Evolutionary conservation across 2,329 filamentous ascomycete species (phyloP), one percentile per base, ranked within the genome.

Genomic region (Thielaviopsis musarum): DNA sequence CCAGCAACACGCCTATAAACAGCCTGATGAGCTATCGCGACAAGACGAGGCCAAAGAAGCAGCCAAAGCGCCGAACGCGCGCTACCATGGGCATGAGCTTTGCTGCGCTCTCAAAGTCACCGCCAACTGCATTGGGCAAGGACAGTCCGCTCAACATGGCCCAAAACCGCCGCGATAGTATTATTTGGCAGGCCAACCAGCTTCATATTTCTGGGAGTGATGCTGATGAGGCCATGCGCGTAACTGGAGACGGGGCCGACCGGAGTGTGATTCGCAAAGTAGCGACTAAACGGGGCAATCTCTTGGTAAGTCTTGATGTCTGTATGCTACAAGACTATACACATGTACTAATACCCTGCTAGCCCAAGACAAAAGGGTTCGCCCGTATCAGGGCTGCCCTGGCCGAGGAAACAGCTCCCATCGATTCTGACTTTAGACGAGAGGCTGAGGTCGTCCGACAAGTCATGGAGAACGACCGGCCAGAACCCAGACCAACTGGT

Each of bases 361-460:
- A 94, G 88, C 93, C 94, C 13, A 98, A 97, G 75, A 93, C 91
- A 0, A 95, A 95, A 72, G 90, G 86, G 0, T 98, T 98, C 70
- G 90, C 91, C 5, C 85, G 93, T 12, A 95, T 98, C 64, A 83
- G 88, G 62, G 93, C 91, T 9, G 90, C 90, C 3, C 77, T 98
- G 0, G 78, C 88, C 60, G 93, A 98, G 72, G 93, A 98, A 72
- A 80, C 82, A 17, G 83, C 90, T 0, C 93, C 93, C 0, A 77
- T 95, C 10, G 93, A 98, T 66, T 85, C 86, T 51, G 93, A 98
- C 70, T 83, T 89, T 60, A 84, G 87, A 57, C 85, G 90, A 48
- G 93, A 98, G 74, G 90, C 91, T 45, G 91, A 97, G 71, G 93
- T 97, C 5, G 89, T 98, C 63, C 87, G 89, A 56, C 93, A 96